Evolutionary conservation across 108 stramenopile genomes (phyloP).

Genomic region (Licmophora abbreviata): DNA sequence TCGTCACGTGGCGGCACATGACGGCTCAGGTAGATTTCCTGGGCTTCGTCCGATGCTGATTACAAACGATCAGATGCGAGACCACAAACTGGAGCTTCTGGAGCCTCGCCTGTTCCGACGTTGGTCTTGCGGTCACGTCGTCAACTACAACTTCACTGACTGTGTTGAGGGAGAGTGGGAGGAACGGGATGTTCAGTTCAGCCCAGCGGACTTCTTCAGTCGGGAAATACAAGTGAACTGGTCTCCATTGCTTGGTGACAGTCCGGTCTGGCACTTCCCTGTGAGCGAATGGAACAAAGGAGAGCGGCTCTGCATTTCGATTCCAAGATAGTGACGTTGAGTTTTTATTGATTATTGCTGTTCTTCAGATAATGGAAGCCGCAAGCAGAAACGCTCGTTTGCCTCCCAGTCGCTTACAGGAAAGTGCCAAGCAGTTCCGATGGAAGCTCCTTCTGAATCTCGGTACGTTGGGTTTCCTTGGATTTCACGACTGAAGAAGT

Average conservation of each 20-base stretch:
- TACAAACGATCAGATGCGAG: slow-evolving; percentile 81
- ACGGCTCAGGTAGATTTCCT: slow-evolving; percentile 56
- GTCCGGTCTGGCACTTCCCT: slow-evolving; percentile 56
- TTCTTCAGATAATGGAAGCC: slow-evolving; percentile 29
- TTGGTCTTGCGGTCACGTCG: slow-evolving; percentile 43
- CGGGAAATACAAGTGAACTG: slow-evolving; percentile 74
- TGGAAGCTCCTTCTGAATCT: slow-evolving; percentile 8
- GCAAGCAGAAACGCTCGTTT: slow-evolving; percentile 59
- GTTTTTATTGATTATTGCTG: neutral
- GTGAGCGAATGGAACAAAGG: slow-evolving; percentile 48
- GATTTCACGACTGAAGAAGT: slow-evolving; percentile 84
- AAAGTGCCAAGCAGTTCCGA: slow-evolving; percentile 71
- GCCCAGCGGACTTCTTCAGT: slow-evolving; percentile 73
- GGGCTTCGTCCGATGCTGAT: slow-evolving; percentile 75
- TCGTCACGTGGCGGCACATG: slow-evolving; percentile 45
- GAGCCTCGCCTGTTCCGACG: slow-evolving; percentile 74
- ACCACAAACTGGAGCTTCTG: slow-evolving; percentile 72
- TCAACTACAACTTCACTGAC: slow-evolving; percentile 75
- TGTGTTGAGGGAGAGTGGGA: slow-evolving; percentile 42
- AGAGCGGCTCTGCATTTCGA: slow-evolving; percentile 29
- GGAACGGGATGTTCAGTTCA: slow-evolving; percentile 62
- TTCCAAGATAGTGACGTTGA: slow-evolving; percentile 8
- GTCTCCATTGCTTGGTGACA: slow-evolving; percentile 6
- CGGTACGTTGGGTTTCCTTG: slow-evolving; percentile 43
- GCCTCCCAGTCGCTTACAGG: slow-evolving; percentile 75